Evolutionary conservation across 768 basidiomycete genomes (phyloP).

Genomic region (Boletus coccyginus): DNA sequence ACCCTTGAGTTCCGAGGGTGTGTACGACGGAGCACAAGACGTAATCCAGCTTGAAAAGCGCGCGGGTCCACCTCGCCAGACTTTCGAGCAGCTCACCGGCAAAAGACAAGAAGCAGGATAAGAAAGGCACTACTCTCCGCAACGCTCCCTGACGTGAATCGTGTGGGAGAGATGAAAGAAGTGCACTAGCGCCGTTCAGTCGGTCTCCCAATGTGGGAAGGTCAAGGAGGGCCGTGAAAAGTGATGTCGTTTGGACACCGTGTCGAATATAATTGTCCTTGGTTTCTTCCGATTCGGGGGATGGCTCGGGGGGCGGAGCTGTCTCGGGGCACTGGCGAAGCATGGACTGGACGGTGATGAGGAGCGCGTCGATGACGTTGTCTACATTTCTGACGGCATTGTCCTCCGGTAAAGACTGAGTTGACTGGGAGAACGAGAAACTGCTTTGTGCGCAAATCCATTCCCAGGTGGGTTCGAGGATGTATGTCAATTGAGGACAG

Average conservation of each 20-base stretch:
- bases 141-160: conserved; percentile 35
- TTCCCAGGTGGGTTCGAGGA: conserved; percentile 25
- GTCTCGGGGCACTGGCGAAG: conserved; percentile 39
- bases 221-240: conserved; percentile 48
- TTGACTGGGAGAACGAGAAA: conserved; percentile 14
- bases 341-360: conserved; percentile 65
- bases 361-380: conserved; percentile 55
- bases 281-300: conserved; percentile 28
- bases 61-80: conserved; percentile 64
- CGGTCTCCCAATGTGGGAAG: conserved; percentile 41
- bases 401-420: neutral
- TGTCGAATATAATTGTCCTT: conserved; percentile 52
- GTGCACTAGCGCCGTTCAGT: conserved; percentile 38
- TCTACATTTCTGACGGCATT: conserved; percentile 27
- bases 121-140: conserved; percentile 68
- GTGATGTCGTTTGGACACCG: conserved; percentile 42
- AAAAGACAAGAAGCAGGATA: conserved; percentile 59
- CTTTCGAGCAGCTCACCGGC: conserved; percentile 54
- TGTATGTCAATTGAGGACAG: conserved; percentile 30
- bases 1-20: conserved; percentile 80
- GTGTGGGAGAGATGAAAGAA: conserved; percentile 36
- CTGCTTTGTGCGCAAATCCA: conserved; percentile 33
- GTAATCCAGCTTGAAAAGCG: conserved; percentile 82
- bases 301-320: neutral
- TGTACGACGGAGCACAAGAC: conserved; percentile 72